Evolutionary conservation across 306 rosid genomes (phyloP), one percentile per base, ranked within the genome.

Genomic region (Quercus alba): DNA sequence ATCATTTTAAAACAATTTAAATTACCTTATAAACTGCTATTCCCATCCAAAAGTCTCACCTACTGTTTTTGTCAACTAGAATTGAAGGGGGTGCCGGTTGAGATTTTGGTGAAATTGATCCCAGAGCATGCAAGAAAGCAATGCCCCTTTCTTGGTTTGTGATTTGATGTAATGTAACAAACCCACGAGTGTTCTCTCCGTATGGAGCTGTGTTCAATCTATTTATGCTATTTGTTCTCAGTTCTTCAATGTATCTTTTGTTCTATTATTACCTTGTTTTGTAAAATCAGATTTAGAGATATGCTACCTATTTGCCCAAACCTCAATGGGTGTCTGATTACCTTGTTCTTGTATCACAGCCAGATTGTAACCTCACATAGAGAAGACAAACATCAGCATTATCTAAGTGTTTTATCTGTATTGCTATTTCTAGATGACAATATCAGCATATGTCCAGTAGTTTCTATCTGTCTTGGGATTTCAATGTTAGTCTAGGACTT

Each of bases 61-160:
- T 21, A 82, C 18, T 72, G 66, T 51, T n/a, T 61, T 30, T 72
- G 69, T 81, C 54, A 35, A 80, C 70, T 81, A 94, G 98, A 94
- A 87, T 87, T 94, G 90, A 94, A 92, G 83, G 97, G 92, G 41
- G 93, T 90, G 62, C 89, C 94, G 6, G 86, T 76, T 4, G 97
- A 94, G 89, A 86, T 80, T 57, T 80, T 90, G 92, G 88, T 83
- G 91, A 94, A 92, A 78, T 88, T 94, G 89, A 85, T 94, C 83
- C 98, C 98, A 28, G 97, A 92, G 84, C 98, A 94, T 57, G 94
- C 92, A 13, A 88, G 97, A 90, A 94, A 94, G 97, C 97, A 94
- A 82, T 90, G 96, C 70, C 78, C 94, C 73, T 82, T 92, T 88
- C 94, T 84, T 83, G 96, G 97, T 85, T 75, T 90, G 87, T 82